Percentiles rank a stretch among this genome's conserved stretches.
Evolutionary conservation across 1,139 yeast genomes (phyloP).

Genomic region (Yamadazyma sp.): DNA sequence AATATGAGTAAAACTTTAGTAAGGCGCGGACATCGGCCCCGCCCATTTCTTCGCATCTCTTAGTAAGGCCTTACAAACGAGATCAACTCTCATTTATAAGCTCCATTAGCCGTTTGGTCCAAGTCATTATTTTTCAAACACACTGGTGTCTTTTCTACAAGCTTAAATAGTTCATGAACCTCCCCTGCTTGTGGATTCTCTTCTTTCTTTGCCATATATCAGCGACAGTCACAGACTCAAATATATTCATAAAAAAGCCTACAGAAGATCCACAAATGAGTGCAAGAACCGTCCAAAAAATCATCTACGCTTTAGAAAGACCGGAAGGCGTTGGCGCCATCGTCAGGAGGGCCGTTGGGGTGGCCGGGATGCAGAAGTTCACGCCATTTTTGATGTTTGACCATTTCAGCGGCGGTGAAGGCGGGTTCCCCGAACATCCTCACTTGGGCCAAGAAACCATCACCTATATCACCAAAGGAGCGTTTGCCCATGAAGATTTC

Average conservation of each 20-base stretch:
- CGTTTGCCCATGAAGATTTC: slow-evolving; percentile 88
- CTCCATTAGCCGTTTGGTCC: background rate
- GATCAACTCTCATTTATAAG: background rate
- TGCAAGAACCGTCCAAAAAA: slow-evolving; percentile 55
- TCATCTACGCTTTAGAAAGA: slow-evolving; percentile 69
- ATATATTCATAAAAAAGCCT: background rate
- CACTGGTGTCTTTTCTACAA: background rate
- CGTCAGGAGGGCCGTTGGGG: slow-evolving; percentile 82
- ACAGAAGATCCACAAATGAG: slow-evolving; percentile 7
- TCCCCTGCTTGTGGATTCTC: background rate
- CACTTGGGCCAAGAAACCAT: slow-evolving; percentile 92
- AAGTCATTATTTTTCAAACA: too few relatives aligned
- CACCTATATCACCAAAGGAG: slow-evolving; percentile 71
- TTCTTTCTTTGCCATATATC: slow-evolving; percentile 1
- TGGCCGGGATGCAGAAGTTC: slow-evolving; percentile 64
- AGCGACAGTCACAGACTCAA: background rate
- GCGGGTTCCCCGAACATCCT: slow-evolving; percentile 94
- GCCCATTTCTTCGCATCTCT: background rate
- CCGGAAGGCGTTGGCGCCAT: slow-evolving; percentile 87
- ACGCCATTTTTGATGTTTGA: slow-evolving; percentile 85
- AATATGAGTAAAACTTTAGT: too few relatives aligned
- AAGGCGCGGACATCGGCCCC: background rate
- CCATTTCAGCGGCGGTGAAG: slow-evolving; percentile 58
- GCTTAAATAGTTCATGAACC: slow-evolving; percentile 3
- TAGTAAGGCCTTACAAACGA: slow-evolving; percentile 6